Base-by-base conservation (phyloP, 352 stramenopile species). In the Phytophthora kernoviae region DNA sequence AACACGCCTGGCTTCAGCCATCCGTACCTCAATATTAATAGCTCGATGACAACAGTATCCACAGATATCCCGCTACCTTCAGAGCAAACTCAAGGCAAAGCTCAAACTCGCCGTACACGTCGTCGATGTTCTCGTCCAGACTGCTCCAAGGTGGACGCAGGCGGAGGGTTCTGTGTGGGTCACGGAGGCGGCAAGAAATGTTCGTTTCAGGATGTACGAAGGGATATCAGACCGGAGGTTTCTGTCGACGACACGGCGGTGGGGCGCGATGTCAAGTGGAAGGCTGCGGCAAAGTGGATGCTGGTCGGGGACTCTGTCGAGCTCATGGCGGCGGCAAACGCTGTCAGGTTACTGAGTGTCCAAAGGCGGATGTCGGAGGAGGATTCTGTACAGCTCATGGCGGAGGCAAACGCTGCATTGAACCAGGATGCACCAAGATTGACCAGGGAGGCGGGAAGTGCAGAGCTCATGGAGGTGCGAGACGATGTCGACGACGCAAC, bases 151-250 rank as follows among this genome's bases (percentile, higher is more conserved):
- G 74, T 94, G 32, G 87, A 93, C 62, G 84, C 84, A 11, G 85
- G 83, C 6, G 83, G 85, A 62, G 86, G 86, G 41, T 88, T 84
- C 51, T 96, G 87, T 66, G 87, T 96, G n/a, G 68, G 63, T 14
- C 87, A 96, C 37, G 87, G 87, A 54, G 87, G 87, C 50, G 87
- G 87, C 44, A 93, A 88, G n/a, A 91, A 91, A 54, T 94, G 85
- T 45, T 79, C 72, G 11, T 90, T 82, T 43, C 75, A 5, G 81
- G 79, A 0, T 94, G 85, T 54, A 67, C 50, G 5, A 94, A 94
- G 61, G 85, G 85, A 1, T 90, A 90, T 40, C 85, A 94, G 49
- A 90, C 81, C 0, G 85, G 85, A 61, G 84, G 84, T 1, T 94
- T 88, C 58, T 94, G 83, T 43, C 62, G 83, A 39, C 71, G 77